Evolutionary conservation across 768 basidiomycete species (phyloP).

Genomic region (Nevesoporus exiguus): DNA sequence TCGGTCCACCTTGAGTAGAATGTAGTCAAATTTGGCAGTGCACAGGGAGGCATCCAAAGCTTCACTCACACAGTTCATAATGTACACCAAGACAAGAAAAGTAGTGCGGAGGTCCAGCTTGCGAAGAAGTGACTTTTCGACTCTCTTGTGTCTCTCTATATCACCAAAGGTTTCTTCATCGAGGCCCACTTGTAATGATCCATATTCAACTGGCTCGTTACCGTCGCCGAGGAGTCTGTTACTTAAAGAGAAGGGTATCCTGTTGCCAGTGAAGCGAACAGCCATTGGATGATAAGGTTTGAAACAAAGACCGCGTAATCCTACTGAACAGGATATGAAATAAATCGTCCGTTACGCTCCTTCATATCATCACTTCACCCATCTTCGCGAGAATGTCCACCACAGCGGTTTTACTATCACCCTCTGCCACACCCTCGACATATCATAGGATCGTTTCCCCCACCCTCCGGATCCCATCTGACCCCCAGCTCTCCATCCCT

Average conservation of each 20-base stretch:
- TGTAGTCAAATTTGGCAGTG: background rate
- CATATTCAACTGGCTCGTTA: background rate
- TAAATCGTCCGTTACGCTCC: no score
- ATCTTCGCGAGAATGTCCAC: conserved; percentile 22
- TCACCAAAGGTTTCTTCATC: conserved; percentile 37
- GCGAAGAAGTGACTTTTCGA: conserved; percentile 41
- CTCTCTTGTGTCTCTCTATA: conserved; percentile 31
- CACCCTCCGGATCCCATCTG: conserved; percentile 51
- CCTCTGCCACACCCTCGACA: conserved; percentile 45
- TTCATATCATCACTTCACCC: background rate
- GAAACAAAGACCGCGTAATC: background rate
- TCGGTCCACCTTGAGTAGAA: conserved; percentile 51
- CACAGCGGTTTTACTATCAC: conserved; percentile 42
- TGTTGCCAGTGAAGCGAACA: background rate
- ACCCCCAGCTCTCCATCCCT: conserved; percentile 51
- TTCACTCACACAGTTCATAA: conserved; percentile 43
- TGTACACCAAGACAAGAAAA: conserved; percentile 44
- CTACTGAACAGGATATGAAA: background rate
- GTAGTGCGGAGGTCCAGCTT: conserved; percentile 44
- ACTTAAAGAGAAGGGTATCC: background rate
- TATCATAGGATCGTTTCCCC: conserved; percentile 67
- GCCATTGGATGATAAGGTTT: background rate
- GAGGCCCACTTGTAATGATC: conserved; percentile 10
- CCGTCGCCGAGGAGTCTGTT: background rate
- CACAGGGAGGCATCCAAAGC: background rate